These are phyloP conservation scores for Phaeodactylum tricornutum DNA, from an alignment of 108 stramenopile genomes.

Conservation along the genomic window DNA sequence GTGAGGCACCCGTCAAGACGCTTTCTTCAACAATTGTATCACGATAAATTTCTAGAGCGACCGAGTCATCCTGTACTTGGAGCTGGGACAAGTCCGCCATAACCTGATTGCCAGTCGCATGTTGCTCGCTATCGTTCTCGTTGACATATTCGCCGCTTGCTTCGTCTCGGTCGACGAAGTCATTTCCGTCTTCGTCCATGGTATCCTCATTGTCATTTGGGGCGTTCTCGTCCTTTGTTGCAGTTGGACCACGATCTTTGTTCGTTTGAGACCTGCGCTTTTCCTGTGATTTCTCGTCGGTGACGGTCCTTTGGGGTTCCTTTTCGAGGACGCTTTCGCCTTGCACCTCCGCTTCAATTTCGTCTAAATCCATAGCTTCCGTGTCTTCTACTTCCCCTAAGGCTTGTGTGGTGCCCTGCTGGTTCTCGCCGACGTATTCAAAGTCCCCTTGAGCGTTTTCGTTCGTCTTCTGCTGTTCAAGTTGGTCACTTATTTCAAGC, in stretches of 20 bases:
- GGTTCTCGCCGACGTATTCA: slow-evolving; percentile 56
- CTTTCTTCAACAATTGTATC: slow-evolving; percentile 27
- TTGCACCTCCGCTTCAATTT: slow-evolving; percentile 33
- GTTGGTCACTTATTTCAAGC: slow-evolving; percentile 16
- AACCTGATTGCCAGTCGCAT: too few relatives aligned
- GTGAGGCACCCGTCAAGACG: slow-evolving; percentile 14
- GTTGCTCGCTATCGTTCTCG: too few relatives aligned
- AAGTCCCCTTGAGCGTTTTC: slow-evolving; percentile 46
- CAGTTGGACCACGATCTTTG: slow-evolving; percentile 5
- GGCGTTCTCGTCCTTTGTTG: too few relatives aligned
- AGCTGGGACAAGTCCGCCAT: slow-evolving; percentile 36
- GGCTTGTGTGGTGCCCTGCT: slow-evolving; percentile 60
- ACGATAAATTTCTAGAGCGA: not conserved
- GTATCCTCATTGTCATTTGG: slow-evolving; percentile 10
- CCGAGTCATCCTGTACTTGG: slow-evolving; percentile 12
- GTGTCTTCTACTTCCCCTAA: slow-evolving; percentile 49
- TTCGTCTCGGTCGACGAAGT: slow-evolving; percentile 1
- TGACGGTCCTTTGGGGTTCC: too few relatives aligned
- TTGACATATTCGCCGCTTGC: not conserved
- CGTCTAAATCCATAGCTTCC: slow-evolving; percentile 29
- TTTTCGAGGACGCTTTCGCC: too few relatives aligned
- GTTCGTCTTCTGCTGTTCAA: slow-evolving; percentile 7
- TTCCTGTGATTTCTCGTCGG: slow-evolving; percentile 14
- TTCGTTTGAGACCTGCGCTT: slow-evolving; percentile 12
- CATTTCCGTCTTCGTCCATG: not conserved